phyloP scores from a whole-genome alignment of 495 filamentous ascomycete species.

The Hyphodiscus hymeniophilus region DNA sequence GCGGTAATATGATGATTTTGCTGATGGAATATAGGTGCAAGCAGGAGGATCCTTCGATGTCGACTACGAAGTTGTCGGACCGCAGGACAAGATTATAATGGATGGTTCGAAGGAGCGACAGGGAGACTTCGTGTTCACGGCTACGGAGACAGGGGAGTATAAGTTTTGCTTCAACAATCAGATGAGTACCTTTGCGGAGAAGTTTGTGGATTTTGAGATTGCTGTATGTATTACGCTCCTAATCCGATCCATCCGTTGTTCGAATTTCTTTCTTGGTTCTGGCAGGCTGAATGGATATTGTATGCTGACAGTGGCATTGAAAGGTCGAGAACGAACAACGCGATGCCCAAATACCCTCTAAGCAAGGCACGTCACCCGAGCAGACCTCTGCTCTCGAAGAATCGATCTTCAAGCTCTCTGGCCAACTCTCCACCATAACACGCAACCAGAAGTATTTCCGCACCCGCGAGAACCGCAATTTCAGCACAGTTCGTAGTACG shows the following conservation, averaged over 20 bases:
- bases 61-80: slow-evolving; percentile 82
- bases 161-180: slow-evolving; percentile 98
- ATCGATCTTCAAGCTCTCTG: slow-evolving; percentile 90
- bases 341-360: slow-evolving; percentile 58
- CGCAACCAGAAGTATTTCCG: slow-evolving; percentile 99
- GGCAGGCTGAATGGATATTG: not conserved
- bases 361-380: slow-evolving; percentile 85
- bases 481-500: slow-evolving; percentile 94
- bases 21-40: slow-evolving; percentile 61
- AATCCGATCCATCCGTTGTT: not conserved
- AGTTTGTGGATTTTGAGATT: slow-evolving; percentile 98
- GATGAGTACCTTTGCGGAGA: slow-evolving; percentile 96
- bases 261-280: not conserved
- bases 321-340: slow-evolving; percentile 93
- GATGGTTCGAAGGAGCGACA: slow-evolving; percentile 89
- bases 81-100: slow-evolving; percentile 72
- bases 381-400: slow-evolving; percentile 89
- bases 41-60: slow-evolving; percentile 93
- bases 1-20: not conserved
- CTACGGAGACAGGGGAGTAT: slow-evolving; percentile 87
- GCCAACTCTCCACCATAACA: slow-evolving; percentile 90
- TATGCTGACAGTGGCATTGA: slow-evolving; percentile 10
- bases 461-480: slow-evolving; percentile 96
- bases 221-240: slow-evolving; percentile 49
- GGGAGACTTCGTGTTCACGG: slow-evolving; percentile 97